phyloP scores from a whole-genome alignment of 257 asterid genomes.

The Ajuga chamaepitys region DNA sequence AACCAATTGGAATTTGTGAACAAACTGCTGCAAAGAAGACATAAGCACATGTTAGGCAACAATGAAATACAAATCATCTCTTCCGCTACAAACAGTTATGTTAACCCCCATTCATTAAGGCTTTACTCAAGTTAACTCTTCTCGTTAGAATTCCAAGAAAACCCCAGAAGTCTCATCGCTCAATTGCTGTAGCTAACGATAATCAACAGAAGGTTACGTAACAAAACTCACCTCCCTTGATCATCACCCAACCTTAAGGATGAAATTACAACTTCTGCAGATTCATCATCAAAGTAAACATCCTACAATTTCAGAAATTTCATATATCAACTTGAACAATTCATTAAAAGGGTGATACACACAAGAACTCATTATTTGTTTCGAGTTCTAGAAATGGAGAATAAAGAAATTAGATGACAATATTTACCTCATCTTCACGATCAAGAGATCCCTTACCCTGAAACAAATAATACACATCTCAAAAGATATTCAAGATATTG shows the following conservation, averaged over 20 bases:
- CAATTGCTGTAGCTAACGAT: background rate
- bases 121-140: background rate
- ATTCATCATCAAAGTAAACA: slow-evolving; percentile 90
- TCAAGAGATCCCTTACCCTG: slow-evolving; percentile 81
- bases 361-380: background rate
- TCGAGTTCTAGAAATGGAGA: background rate
- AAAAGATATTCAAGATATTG: background rate
- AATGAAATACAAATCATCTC: background rate
- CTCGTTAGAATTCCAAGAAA: background rate
- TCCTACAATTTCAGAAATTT: slow-evolving; percentile 50
- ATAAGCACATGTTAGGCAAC: slow-evolving; percentile 12
- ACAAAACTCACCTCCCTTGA: slow-evolving; percentile 80
- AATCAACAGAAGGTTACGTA: background rate
- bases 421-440: slow-evolving; percentile 83
- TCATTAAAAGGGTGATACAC: slow-evolving; percentile 7
- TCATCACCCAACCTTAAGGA: slow-evolving; percentile 92
- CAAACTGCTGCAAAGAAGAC: slow-evolving; percentile 51
- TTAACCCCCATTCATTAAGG: background rate
- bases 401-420: background rate
- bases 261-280: slow-evolving; percentile 97
- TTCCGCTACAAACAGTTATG: background rate
- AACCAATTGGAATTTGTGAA: slow-evolving; percentile 99
- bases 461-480: slow-evolving; percentile 23
- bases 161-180: background rate
- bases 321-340: background rate